Evolutionary conservation across 345 rosid species (phyloP), one percentile per base, ranked within the genome.

Genomic region (Brassica cretica): DNA sequence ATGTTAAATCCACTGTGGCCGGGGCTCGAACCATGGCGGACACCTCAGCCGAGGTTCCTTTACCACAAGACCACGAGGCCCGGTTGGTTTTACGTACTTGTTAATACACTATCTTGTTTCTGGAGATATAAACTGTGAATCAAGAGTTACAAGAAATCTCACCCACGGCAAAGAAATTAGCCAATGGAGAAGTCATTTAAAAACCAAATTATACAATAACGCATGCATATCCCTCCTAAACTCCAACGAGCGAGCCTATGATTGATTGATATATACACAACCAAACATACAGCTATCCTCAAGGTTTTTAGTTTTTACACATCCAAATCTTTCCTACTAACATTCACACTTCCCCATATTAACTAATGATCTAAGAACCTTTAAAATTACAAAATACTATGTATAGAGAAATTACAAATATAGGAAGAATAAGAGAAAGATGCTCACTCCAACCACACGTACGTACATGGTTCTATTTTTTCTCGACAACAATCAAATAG

Each of bases 371-470:
- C 10, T 10, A 58, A 18, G 14, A 9, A 58, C 61, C 61, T 61
- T 61, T 25, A 14, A 25, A 61, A 0, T 61, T 25, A 60, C 33
- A 25, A 0, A 25, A 60, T 60, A 29, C 66, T 78, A 56, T 29
- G 56, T 19, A 35, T 72, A 72, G 73, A 59, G 8, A 14, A 46
- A 15, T 58, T 25, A 67, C 69, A 60, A 35, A 67, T 65, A 71
- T 78, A 71, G 66, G 6, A 77, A 65, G 33, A 59, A 39, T 29
- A 51, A 25, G 64, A 39, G 27, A 44, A 18, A 44, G 14, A 5
- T 18, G 15, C 39, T 60, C 72, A 78, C 68, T 32, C 69, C 56
- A 66, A 46, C 77, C 81, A 60, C 69, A 60, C 68, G 69, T 67
- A 60, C 64, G 69, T 66, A 32, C 44, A 59, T 66, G 73, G 11